Evolutionary conservation across 139 green algal species (phyloP).

Genomic region (Chlamydomonas applanata): DNA sequence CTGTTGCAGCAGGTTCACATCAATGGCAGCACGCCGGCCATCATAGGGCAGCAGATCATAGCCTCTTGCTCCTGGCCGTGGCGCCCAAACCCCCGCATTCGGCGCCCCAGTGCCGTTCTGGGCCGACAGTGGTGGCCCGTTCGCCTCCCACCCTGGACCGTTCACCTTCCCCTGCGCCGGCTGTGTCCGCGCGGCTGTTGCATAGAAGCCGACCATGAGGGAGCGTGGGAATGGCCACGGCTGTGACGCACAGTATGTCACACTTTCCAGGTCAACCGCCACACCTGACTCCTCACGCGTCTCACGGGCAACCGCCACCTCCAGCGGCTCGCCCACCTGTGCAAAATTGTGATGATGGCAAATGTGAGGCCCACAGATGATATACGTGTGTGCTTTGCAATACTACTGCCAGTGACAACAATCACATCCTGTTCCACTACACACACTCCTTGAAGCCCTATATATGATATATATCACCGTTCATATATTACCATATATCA

Average conservation of each 20-base stretch:
- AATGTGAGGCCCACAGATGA: too few relatives aligned
- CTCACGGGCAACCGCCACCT: conserved; percentile 75
- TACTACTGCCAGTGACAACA: too few relatives aligned
- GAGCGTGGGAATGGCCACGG: conserved; percentile 87
- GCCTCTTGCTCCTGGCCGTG: background rate
- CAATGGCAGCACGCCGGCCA: conserved; percentile 23
- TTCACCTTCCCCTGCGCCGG: too few relatives aligned
- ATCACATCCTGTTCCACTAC: too few relatives aligned
- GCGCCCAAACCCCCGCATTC: background rate
- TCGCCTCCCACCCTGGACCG: too few relatives aligned
- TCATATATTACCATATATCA: too few relatives aligned
- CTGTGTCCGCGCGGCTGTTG: background rate
- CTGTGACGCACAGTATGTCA: conserved; percentile 59
- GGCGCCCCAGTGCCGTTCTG: too few relatives aligned
- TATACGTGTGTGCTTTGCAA: too few relatives aligned
- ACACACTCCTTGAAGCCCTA: too few relatives aligned
- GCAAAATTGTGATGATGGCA: too few relatives aligned
- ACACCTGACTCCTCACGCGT: conserved; percentile 66
- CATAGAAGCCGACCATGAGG: conserved; percentile 83
- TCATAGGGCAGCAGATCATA: conserved; percentile 8
- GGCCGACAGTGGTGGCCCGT: too few relatives aligned
- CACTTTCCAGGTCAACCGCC: conserved; percentile 15
- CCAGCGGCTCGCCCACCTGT: conserved; percentile 72
- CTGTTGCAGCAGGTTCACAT: conserved; percentile 25
- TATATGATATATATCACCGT: too few relatives aligned